Evolutionary conservation across 768 basidiomycete species (phyloP), one percentile per base, ranked within the genome.

Genomic region (Hericium erinaceus): DNA sequence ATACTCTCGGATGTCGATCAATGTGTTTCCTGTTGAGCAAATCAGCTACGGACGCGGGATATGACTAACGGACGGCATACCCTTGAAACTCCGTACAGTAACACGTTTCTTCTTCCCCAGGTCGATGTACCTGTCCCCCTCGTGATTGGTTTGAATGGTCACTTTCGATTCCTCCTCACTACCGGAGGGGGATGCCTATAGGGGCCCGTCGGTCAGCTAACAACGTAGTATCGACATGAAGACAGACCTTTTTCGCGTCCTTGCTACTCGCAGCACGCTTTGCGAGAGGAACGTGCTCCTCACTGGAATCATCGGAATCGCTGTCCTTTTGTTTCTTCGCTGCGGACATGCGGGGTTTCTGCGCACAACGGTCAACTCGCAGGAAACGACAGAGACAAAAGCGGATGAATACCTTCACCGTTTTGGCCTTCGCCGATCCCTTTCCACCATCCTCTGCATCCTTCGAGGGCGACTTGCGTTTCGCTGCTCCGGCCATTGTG

Each of bases 1-100:
- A 63, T 78, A 92, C 67, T 92, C 87, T 41, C 89, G 81, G 55
- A 92, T 88, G 64, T 91, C 87, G 24, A 91, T 67, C 46, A 82
- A 72, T 3, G 77, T 65, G 1, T 69, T 74, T 8, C 84, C 85
- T 76, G 78, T 15, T 40, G 9, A 18, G 49, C 18, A 51, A 11
- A 49, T 37, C 40, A 24, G 39, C 16, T 75, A 69, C 74, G 76
- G 40, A 60, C 61, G 39, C 41, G 4, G 20, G 26, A 24, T 5
- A 15, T 12, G 49, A 15, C 16, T 18, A 18, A 39, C 40, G 15
- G 22, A 46, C 40, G 3, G 55, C 65, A 39, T 54, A 73, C 78
- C 77, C 67, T 79, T 79, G 70, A 79, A 79, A 62, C 49, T 55
- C 13, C 72, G 70, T 2, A 88, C 81, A 2, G 83, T 78, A 2